These are phyloP conservation scores for Scedosporium apiospermum DNA, from an alignment of 2,329 filamentous ascomycete genomes.

Conservation along the genomic window DNA sequence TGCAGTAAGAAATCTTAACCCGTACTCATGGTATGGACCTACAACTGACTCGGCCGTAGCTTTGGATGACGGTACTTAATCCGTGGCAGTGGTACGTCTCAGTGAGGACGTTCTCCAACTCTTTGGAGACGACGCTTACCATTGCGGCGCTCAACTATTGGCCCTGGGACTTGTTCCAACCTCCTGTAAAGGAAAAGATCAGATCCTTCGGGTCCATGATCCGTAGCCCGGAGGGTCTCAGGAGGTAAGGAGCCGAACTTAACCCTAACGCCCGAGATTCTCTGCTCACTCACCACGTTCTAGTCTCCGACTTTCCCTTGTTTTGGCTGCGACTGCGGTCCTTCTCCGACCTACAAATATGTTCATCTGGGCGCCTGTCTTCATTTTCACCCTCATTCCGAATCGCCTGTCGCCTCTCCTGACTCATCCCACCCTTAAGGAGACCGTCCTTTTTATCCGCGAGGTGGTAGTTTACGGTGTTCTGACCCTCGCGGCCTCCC, in stretches of 20 bases:
- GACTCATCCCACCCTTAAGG: conserved; percentile 27
- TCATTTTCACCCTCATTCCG: conserved; percentile 34
- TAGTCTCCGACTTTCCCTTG: conserved; percentile 47
- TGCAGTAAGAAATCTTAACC: conserved; percentile 18
- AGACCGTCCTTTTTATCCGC: conserved; percentile 43
- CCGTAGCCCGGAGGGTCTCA: background rate
- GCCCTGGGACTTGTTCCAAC: conserved; percentile 67
- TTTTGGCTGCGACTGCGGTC: conserved; percentile 72
- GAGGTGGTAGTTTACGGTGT: conserved; percentile 58
- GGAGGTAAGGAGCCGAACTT: conserved; percentile 4
- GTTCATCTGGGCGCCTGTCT: conserved; percentile 70
- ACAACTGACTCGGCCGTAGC: conserved; percentile 29
- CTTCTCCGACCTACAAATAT: conserved; percentile 83
- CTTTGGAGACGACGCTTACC: conserved; percentile 81
- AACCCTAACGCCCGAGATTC: conserved; percentile 6
- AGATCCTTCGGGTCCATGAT: conserved; percentile 14
- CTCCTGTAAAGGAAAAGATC: conserved; percentile 29
- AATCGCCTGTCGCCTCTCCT: conserved; percentile 14
- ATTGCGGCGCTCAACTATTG: conserved; percentile 69
- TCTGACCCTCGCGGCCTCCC: conserved; percentile 52
- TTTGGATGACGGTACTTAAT: conserved; percentile 62
- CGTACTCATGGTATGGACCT: conserved; percentile 3
- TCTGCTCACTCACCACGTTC: conserved; percentile 15
- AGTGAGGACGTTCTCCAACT: conserved; percentile 89
- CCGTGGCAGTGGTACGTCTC: conserved; percentile 98